Evolutionary conservation across 1,139 yeast species (phyloP).

Genomic region (Sugiyamaella castrensis): DNA sequence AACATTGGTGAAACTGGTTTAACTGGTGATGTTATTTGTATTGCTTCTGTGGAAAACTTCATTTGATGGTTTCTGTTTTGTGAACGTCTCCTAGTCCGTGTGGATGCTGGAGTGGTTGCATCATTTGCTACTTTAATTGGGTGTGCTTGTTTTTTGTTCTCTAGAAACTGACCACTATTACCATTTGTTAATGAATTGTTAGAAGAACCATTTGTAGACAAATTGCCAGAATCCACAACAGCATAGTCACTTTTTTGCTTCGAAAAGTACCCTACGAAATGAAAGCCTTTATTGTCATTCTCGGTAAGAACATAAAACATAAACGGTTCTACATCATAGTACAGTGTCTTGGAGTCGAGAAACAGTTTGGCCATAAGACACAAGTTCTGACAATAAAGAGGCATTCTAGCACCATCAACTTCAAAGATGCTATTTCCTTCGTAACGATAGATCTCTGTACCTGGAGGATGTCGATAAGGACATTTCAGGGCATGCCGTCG

Average conservation of each 20-base stretch:
- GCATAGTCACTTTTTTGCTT: slow-evolving; percentile 56
- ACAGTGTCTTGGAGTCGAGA: slow-evolving; percentile 83
- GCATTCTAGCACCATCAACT: slow-evolving; percentile 84
- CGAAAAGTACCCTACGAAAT: slow-evolving; percentile 90
- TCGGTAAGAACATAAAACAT: slow-evolving; percentile 82
- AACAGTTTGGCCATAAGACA: slow-evolving; percentile 88
- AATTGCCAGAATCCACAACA: neutral
- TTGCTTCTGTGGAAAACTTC: slow-evolving; percentile 15
- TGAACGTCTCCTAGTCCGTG: no score
- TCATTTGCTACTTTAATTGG: neutral
- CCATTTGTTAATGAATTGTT: no score
- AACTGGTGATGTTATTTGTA: neutral
- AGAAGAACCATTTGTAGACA: slow-evolving; percentile 24
- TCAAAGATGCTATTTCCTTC: slow-evolving; percentile 76
- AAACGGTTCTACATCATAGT: slow-evolving; percentile 94
- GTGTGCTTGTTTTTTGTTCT: no score
- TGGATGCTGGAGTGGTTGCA: neutral
- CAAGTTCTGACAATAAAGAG: slow-evolving; percentile 79
- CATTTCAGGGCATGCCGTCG: slow-evolving; percentile 74
- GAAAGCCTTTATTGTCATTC: slow-evolving; percentile 57
- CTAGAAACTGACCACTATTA: no score
- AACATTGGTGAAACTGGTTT: neutral
- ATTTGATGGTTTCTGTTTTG: no score
- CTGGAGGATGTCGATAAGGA: slow-evolving; percentile 75
- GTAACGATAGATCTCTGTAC: slow-evolving; percentile 75